Evolutionary conservation across 192 early-diverging fungal genomes (phyloP), one percentile per base, ranked within the genome.

Genomic region (Coemansia umbellata): DNA sequence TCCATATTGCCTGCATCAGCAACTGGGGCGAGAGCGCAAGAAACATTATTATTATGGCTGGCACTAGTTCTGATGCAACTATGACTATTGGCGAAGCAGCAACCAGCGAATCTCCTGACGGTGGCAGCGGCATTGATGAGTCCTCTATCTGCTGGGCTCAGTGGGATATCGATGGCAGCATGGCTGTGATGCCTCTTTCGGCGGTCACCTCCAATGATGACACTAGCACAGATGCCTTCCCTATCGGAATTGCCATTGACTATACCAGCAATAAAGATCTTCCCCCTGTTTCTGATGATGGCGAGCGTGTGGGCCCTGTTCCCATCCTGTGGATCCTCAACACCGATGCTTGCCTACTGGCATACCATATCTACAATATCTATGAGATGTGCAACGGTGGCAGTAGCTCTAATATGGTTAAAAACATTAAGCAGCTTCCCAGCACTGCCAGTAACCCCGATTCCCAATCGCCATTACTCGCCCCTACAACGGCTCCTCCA

Each of bases 311-410:
- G 0, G 49, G 60, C 1, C 81, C 92, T 8, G 81, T 80, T 8
- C 92, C 92, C 1, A 80, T 91, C 11, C 24, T 92, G 18, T 87
- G 82, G 58, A 79, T 84, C 8, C 78, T 87, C n/a, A 90, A 80
- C 50, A 82, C 82, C 17, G 80, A 81, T 31, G 88, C 79, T 0
- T 58, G 74, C 10, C 57, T 92, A 18, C 37, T 83, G 10, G 88
- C 82, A 2, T 94, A 85, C 61, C 78, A 83, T 45, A 63, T 85
- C 18, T 63, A 86, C 50, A 85, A 90, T 53, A 54, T 60, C 3
- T 63, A 69, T 24, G 73, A 84, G 36, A 81, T 79, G 41, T 65
- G 63, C 18, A 35, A 37, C 6, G 71, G 66, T 8, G 53, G 59
- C 8, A 26, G 37, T 6, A 84, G 75, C 60, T 42, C 67, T 15